Base-by-base conservation (phyloP, 2,329 filamentous ascomycete genomes). In the Apiospora marii region DNA sequence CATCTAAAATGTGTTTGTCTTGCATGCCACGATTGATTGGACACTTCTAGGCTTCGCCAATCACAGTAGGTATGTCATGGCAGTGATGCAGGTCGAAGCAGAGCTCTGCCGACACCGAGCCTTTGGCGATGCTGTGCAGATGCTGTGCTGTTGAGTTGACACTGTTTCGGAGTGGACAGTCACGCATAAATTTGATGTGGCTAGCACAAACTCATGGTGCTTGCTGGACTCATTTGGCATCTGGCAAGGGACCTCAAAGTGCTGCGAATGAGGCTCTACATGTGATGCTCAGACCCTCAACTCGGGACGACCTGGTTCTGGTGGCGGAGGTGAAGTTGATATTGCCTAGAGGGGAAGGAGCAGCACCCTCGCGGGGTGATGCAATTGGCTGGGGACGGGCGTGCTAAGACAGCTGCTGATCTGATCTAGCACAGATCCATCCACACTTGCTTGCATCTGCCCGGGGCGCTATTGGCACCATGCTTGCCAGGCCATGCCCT, bases 301-400 rank as follows among this genome's bases (percentile, higher is more conserved):
- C 24, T 51, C 5, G 1, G 22, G n/a, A 51, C 49, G 30, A 61
- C 22, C 53, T 22, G 16, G 16, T 34, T 37, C 16, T 61, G 53
- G 6, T 61, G 30, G 53, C 37, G 53, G 53, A 61, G 58, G 58
- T 4, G 34, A 64, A 22, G 22, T 41, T n/a, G 58, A 16, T 14
- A 64, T 64, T 64, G 58, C 58, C 58, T 64, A 64, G 58, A 41
- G 34, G 8, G 58, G 58, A 64, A 64, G 58, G 58, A 64, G 58
- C 16, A 64, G 10, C 7, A 64, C 58, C 58, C 58, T 64, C 30
- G 58, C 19, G 34, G 16, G 30, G 34, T 22, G 10, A 64, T 41
- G 58, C 58, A 64, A 64, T 64, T 64, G 58, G 58, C 19, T n/a
- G 22, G 30, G 16, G 10, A 37, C 19, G 53, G 37, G 22, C 37